Base-by-base conservation (phyloP, 768 basidiomycete species). In the Agaricus subrufescens region DNA sequence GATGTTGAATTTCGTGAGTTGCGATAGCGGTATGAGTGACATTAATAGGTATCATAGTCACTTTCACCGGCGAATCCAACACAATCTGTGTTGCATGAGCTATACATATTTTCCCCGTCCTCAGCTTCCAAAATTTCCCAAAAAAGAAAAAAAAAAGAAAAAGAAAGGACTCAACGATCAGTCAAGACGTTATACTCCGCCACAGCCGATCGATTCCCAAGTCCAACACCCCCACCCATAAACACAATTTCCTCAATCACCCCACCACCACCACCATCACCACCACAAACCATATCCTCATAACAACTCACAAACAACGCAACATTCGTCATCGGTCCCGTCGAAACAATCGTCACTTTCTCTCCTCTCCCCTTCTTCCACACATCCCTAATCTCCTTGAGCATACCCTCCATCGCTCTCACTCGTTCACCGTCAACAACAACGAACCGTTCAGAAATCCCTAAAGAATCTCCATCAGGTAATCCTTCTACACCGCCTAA, bases 171-270 rank as follows among this genome's bases (percentile, higher is more conserved):
- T 88, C 68, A 63, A 91, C 89, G 89, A 72, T 91, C 91, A 58
- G 87, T 89, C 15, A 89, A 68, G 52, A 91, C 85, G 64, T 92
- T 93, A 69, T 83, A 94, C 66, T 92, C 91, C 63, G 90, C 91
- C 10, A 83, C 86, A 12, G 91, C 75, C 7, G 88, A 86, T 31
- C 86, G 75, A 64, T 94, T 95, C 0, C 93, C 92, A 25, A 90
- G 65, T 8, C 92, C 92, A 29, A 91, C 85, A 2, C 84, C 91
- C n/a, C 93, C 93, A 10, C 93, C 93, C 93, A 96, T 95, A 63
- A 92, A 88, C 6, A 91, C 86, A 58, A 91, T 79, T 58, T 88
- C 81, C 57, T 85, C 83, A 4, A 91, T 70, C 9, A 75, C 84
- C 14, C 54, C 54, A 4, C 10, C 10, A 12, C 71, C 19, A 19